phyloP scores from a whole-genome alignment of 23 red algal species.

The Gracilariopsis chorda region DNA sequence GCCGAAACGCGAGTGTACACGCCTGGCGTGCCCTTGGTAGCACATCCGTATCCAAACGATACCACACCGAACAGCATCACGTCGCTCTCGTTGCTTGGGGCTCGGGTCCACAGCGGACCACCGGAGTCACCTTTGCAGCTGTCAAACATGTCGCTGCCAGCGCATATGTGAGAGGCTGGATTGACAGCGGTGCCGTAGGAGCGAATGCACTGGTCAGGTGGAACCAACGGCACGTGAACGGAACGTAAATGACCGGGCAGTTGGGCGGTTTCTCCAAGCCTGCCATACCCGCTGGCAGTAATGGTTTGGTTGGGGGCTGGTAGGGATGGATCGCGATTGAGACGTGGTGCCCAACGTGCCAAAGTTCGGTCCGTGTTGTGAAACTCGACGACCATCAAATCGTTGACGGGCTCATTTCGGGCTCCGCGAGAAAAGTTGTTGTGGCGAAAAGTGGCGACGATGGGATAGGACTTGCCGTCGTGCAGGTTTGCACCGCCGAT shows the following conservation, averaged over 20 bases:
- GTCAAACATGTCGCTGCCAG: slow-evolving; percentile 30
- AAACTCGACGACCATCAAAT: slow-evolving; percentile 58
- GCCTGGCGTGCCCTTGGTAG: slow-evolving; percentile 20
- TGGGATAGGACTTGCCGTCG: not conserved
- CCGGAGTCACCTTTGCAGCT: slow-evolving; percentile 61
- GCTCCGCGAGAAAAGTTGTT: slow-evolving; percentile 7
- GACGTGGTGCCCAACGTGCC: not conserved
- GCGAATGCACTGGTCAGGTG: not conserved
- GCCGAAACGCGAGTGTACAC: slow-evolving; percentile 53
- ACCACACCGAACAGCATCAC: slow-evolving; percentile 41
- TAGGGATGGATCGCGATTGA: not conserved
- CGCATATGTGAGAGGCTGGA: slow-evolving; percentile 5
- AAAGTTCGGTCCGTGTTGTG: not conserved
- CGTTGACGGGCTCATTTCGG: slow-evolving; percentile 5
- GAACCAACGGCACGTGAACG: slow-evolving; percentile 21
- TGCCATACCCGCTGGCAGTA: slow-evolving; percentile 38
- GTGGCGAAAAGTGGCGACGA: slow-evolving; percentile 23
- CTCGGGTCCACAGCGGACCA: slow-evolving; percentile 43
- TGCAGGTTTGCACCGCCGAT: not conserved
- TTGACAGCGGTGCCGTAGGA: not conserved
- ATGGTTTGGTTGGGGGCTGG: not conserved
- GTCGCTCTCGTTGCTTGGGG: not conserved
- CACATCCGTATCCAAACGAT: slow-evolving; percentile 71
- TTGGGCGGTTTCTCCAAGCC: not conserved
- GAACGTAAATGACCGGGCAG: slow-evolving; percentile 34